Conservation (phyloP, 73 alveolate genomes). For the Paramecium sexaurelia region DNA sequence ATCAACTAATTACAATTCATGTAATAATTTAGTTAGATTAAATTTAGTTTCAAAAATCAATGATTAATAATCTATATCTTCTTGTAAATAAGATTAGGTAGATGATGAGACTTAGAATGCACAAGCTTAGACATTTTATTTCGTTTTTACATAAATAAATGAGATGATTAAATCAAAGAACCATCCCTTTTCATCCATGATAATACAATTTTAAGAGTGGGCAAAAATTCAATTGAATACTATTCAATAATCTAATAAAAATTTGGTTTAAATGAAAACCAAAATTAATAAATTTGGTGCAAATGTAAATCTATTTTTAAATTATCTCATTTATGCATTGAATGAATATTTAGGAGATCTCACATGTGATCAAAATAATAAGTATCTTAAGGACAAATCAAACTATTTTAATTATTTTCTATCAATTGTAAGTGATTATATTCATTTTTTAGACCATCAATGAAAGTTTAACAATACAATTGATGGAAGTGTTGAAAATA, state of each 20-base stretch:
- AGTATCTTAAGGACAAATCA: neutral
- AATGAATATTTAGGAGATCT: slow-evolving; percentile 22
- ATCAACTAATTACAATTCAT: neutral
- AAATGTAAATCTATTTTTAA: neutral
- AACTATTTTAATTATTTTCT: neutral
- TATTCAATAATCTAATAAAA: neutral
- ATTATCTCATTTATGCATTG: neutral
- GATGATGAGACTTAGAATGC: neutral
- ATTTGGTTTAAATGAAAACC: neutral
- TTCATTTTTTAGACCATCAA: neutral
- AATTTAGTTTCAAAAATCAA: neutral
- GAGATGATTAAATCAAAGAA: neutral
- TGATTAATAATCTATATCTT: neutral
- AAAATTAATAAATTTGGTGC: neutral
- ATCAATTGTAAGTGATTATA: neutral
- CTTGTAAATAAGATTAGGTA: neutral
- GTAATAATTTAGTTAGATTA: neutral
- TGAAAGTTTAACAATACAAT: neutral
- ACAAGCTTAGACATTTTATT: neutral
- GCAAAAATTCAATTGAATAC: neutral
- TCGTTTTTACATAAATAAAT: neutral
- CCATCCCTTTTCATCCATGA: neutral
- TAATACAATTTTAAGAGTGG: neutral
- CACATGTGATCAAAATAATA: neutral
- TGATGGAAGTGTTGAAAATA: neutral